Evolutionary conservation across 1,284 basidiomycete species (phyloP).

Genomic region (Microbotryum lychnidis-dioicae): DNA sequence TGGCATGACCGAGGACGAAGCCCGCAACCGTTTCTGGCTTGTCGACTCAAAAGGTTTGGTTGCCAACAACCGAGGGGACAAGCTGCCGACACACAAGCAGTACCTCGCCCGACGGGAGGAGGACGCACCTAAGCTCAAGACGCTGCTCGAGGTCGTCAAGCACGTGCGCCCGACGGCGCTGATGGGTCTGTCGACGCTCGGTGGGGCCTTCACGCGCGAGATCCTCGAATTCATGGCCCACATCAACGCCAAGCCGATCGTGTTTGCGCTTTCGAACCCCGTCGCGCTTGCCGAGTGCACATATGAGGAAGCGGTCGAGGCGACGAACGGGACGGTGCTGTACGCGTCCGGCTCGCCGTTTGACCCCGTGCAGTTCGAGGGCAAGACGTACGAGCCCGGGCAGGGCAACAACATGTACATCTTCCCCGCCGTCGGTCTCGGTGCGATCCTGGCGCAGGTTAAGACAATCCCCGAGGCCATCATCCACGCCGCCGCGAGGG

Average conservation of each 20-base stretch:
- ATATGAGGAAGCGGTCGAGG: slow-evolving; percentile 72
- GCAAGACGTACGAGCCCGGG: slow-evolving; percentile 62
- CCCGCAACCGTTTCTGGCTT: slow-evolving; percentile 68
- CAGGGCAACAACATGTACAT: slow-evolving; percentile 76
- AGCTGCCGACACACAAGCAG: slow-evolving; percentile 70
- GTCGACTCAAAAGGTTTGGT: slow-evolving; percentile 78
- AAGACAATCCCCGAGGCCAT: slow-evolving; percentile 44
- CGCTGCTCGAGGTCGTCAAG: slow-evolving; percentile 70
- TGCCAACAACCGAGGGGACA: slow-evolving; percentile 51
- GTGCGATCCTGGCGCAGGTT: slow-evolving; percentile 61
- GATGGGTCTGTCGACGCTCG: slow-evolving; percentile 80
- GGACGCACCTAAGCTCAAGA: slow-evolving; percentile 60
- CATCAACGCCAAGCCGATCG: slow-evolving; percentile 76
- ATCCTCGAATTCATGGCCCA: slow-evolving; percentile 76
- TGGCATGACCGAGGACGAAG: slow-evolving; percentile 67
- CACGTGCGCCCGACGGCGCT: slow-evolving; percentile 85
- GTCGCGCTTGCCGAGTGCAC: slow-evolving; percentile 50
- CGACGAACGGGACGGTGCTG: slow-evolving; percentile 61
- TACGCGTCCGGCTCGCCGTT: slow-evolving; percentile 91
- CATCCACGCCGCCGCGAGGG: slow-evolving; percentile 52
- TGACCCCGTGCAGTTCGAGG: slow-evolving; percentile 55
- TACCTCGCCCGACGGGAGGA: slow-evolving; percentile 75
- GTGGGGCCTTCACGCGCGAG: slow-evolving; percentile 67
- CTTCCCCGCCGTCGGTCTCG: slow-evolving; percentile 64
- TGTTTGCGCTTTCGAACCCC: slow-evolving; percentile 97